phyloP scores from a whole-genome alignment of 2,329 filamentous ascomycete species.

The Whalleya microplaca region DNA sequence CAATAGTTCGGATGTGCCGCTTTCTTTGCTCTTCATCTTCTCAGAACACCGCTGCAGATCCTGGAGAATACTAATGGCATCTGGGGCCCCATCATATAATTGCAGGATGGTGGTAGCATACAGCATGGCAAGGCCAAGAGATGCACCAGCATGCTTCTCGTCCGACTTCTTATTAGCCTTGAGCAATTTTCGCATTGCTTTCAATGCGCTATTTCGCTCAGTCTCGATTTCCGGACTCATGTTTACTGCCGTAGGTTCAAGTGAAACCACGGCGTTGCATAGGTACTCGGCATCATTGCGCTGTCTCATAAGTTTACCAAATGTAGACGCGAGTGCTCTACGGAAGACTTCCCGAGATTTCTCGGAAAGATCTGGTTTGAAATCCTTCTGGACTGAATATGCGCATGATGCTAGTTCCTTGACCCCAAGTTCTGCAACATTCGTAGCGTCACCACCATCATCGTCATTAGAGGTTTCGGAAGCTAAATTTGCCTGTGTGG shows the following conservation, averaged over 20 bases:
- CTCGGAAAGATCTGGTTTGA: constrained; percentile 52
- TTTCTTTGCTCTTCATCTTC: constrained; percentile 61
- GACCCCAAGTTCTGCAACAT: constrained; percentile 48
- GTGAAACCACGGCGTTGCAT: constrained; percentile 57
- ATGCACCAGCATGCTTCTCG: constrained; percentile 51
- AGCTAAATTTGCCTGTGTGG: constrained; percentile 44
- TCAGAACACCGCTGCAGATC: constrained; percentile 80
- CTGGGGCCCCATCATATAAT: constrained; percentile 85
- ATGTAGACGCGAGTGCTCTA: constrained; percentile 60
- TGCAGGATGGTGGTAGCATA: constrained; percentile 86
- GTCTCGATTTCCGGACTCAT: constrained; percentile 61
- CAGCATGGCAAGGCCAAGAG: constrained; percentile 71
- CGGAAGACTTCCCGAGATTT: constrained; percentile 58
- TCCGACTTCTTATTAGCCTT: constrained; percentile 43
- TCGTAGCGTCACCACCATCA: constrained; percentile 38
- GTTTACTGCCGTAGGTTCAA: constrained; percentile 54
- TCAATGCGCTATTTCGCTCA: constrained; percentile 55
- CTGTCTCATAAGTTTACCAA: constrained; percentile 60
- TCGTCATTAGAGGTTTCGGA: constrained; percentile 33
- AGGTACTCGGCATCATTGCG: constrained; percentile 57
- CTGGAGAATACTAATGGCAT: constrained; percentile 79
- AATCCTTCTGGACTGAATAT: constrained; percentile 52
- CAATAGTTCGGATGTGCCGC: constrained; percentile 69
- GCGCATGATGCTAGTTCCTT: constrained; percentile 58
- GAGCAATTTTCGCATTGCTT: constrained; percentile 56